Conservation (phyloP, 257 asterid species). For the Leptodermis oblonga region DNA sequence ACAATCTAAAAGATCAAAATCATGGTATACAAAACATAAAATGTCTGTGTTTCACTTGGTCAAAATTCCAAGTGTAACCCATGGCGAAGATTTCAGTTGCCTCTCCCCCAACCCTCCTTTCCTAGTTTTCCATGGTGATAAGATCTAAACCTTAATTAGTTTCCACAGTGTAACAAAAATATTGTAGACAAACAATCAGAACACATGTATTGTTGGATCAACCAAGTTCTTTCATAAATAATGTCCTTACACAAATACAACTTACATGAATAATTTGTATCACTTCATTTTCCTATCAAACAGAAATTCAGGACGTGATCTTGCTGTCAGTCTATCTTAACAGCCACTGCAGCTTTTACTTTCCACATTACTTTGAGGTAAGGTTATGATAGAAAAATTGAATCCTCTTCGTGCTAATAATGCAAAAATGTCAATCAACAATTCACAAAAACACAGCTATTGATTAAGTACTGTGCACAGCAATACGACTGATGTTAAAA, state of each 20-base stretch:
- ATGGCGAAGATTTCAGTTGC: not conserved
- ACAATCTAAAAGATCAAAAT: not conserved
- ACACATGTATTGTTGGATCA: not conserved
- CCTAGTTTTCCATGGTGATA: not conserved
- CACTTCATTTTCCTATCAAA: not conserved
- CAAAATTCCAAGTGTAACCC: not conserved
- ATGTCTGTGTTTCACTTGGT: not conserved
- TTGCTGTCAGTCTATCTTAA: no score
- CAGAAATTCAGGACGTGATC: not conserved
- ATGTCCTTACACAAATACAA: not conserved
- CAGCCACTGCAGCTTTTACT: not conserved
- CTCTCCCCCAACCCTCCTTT: not conserved
- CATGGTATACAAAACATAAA: not conserved
- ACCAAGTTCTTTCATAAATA: not conserved
- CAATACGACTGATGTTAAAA: not conserved
- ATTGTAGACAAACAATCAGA: not conserved
- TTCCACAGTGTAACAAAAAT: not conserved
- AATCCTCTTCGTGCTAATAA: not conserved
- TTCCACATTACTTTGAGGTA: constrained; percentile 1
- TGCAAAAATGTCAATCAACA: not conserved
- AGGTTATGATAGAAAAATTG: not conserved
- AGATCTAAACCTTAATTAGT: not conserved
- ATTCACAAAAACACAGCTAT: not conserved
- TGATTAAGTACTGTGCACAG: not conserved
- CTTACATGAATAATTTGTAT: not conserved